A percentile compares a stretch with the other conserved stretches of the same genome.
Evolutionary conservation across 2,329 filamentous ascomycete species (phyloP).

Genomic region (Colletotrichum ledebouriae): DNA sequence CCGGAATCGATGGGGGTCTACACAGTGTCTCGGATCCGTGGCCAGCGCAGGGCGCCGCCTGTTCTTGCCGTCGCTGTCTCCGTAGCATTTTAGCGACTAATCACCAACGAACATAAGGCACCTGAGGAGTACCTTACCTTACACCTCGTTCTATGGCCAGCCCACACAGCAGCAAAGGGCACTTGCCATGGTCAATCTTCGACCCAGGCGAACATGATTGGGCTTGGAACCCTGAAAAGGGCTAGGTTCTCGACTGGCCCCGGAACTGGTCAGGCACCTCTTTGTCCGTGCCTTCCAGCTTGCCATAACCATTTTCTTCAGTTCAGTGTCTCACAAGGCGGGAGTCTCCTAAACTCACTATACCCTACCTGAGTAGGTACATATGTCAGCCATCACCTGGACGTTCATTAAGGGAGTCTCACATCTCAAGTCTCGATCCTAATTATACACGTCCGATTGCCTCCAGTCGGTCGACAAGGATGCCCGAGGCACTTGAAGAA

Average conservation of each 20-base stretch:
- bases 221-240: constrained; percentile 27
- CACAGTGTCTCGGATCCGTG: constrained; percentile 43
- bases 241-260: constrained; percentile 17
- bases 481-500: constrained; percentile 6
- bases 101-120: too few relatives aligned
- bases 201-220: constrained; percentile 6
- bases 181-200: constrained; percentile 9
- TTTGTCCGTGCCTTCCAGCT: background rate
- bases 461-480: background rate
- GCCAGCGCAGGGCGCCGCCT: constrained; percentile 36
- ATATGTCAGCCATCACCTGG: background rate
- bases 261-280: constrained; percentile 29
- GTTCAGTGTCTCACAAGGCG: too few relatives aligned
- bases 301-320: background rate
- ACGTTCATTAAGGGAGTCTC: background rate
- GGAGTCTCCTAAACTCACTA: too few relatives aligned
- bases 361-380: too few relatives aligned
- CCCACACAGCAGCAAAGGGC: background rate
- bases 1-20: background rate
- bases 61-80: constrained; percentile 29
- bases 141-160: constrained; percentile 12
- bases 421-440: background rate
- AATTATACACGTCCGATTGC: background rate
- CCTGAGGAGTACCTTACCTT: background rate
- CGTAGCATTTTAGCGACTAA: background rate